These are phyloP conservation scores for Fusarium sulawesiense DNA, from an alignment of 2,329 filamentous ascomycete species.

Conservation along the genomic window DNA sequence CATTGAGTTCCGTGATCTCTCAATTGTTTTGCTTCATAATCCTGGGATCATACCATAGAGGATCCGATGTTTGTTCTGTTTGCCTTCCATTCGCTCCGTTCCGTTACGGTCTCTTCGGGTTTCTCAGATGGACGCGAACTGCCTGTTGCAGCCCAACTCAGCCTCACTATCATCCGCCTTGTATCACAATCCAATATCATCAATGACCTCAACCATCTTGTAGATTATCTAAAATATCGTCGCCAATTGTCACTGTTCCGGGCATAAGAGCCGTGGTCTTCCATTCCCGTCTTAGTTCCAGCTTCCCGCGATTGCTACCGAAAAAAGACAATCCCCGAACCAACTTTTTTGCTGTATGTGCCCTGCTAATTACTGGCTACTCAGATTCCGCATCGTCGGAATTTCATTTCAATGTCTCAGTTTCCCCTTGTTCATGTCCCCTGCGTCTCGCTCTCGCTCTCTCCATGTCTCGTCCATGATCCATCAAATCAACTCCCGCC, in stretches of 20 bases:
- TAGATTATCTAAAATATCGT: background rate
- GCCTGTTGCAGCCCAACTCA: background rate
- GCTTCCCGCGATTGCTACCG: background rate
- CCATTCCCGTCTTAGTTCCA: conserved; percentile 4
- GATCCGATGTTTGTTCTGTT: conserved; percentile 6
- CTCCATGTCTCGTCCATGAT: conserved; percentile 9
- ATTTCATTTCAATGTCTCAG: conserved; percentile 19
- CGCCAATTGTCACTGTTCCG: conserved; percentile 24
- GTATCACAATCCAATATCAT: conserved; percentile 10
- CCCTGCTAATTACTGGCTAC: background rate
- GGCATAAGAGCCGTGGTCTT: conserved; percentile 13
- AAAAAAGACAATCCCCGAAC: conserved; percentile 4
- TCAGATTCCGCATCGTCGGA: conserved; percentile 20
- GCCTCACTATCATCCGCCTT: background rate
- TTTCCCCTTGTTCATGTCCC: background rate
- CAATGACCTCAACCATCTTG: background rate
- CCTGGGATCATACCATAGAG: conserved; percentile 1
- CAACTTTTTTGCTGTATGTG: conserved; percentile 7
- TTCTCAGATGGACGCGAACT: background rate
- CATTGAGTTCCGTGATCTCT: background rate
- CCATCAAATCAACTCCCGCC: conserved; percentile 6
- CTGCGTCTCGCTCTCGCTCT: background rate
- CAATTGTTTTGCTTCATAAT: conserved; percentile 9
- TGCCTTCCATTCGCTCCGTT: conserved; percentile 19
- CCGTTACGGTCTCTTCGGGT: conserved; percentile 23